These are phyloP conservation scores for Hyaloscypha bicolor DNA, from an alignment of 495 filamentous ascomycete genomes.

Conservation along the genomic window DNA sequence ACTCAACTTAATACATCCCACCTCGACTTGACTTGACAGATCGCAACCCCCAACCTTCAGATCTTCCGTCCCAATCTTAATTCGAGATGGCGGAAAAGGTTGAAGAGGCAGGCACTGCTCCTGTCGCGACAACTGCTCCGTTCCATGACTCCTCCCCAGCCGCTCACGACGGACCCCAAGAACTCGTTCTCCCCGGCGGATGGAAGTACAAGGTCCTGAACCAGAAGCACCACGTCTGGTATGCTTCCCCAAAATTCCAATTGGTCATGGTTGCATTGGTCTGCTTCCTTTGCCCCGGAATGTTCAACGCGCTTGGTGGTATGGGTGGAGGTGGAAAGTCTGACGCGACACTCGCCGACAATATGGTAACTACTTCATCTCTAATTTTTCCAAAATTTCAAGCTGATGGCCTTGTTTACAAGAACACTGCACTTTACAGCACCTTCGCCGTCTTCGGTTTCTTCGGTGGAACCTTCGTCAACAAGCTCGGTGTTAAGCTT, in stretches of 20 bases:
- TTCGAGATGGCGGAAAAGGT: conserved; percentile 2
- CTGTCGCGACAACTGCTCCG: not conserved
- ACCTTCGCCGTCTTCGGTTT: conserved; percentile 88
- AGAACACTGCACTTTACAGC: conserved; percentile 69
- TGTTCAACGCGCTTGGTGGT: conserved; percentile 78
- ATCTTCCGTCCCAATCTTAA: not conserved
- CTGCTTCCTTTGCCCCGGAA: conserved; percentile 82
- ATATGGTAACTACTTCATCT: conserved; percentile 44
- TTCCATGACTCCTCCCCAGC: not conserved
- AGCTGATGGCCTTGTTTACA: conserved; percentile 20
- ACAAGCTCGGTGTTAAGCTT: conserved; percentile 71
- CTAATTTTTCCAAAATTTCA: conserved; percentile 22
- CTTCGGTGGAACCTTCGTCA: conserved; percentile 79
- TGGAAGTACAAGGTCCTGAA: conserved; percentile 77
- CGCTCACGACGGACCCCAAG: not conserved
- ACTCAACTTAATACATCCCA: not conserved
- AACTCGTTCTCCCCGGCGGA: conserved; percentile 25
- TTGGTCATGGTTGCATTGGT: conserved; percentile 77
- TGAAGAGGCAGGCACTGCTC: not conserved
- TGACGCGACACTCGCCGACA: conserved; percentile 62
- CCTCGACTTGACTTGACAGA: not conserved
- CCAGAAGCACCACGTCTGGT: conserved; percentile 61
- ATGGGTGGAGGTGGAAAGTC: conserved; percentile 76
- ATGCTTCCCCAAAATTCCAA: conserved; percentile 75
- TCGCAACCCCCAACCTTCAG: not conserved